Evolutionary conservation across 108 stramenopile species (phyloP).

Genomic region (Skeletonema tropicum): DNA sequence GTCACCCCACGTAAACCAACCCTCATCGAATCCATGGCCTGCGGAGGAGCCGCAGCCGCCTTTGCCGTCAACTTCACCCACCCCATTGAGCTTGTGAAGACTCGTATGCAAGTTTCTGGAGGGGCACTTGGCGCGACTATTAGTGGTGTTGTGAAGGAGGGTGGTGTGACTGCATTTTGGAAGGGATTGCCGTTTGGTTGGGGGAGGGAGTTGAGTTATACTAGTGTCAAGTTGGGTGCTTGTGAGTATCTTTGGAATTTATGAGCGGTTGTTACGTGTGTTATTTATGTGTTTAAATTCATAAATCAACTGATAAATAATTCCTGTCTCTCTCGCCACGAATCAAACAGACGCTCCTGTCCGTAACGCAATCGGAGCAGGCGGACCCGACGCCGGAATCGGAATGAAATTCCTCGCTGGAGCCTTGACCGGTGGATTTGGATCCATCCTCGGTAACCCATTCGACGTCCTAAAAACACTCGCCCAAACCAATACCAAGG

Average conservation of each 20-base stretch:
- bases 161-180: conserved; percentile 85
- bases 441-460: conserved; percentile 85
- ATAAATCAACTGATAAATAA: neutral
- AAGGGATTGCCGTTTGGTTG: conserved; percentile 90
- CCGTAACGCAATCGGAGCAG: conserved; percentile 78
- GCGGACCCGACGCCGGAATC: conserved; percentile 72
- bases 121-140: conserved; percentile 52
- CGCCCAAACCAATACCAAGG: conserved; percentile 82
- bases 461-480: conserved; percentile 94
- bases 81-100: conserved; percentile 90
- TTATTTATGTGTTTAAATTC: too few relatives aligned
- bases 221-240: conserved; percentile 86
- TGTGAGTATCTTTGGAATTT: conserved; percentile 25
- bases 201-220: conserved; percentile 89
- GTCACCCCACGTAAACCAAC: conserved; percentile 50
- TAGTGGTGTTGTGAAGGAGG: conserved; percentile 54
- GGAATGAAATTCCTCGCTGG: conserved; percentile 89
- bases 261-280: too few relatives aligned
- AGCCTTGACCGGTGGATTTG: conserved; percentile 85
- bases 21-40: conserved; percentile 77
- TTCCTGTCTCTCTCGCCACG: neutral
- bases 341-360: conserved; percentile 52
- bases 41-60: conserved; percentile 71
- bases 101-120: conserved; percentile 91
- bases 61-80: conserved; percentile 90